phyloP scores from a whole-genome alignment of 768 basidiomycete species.

The Asterophora parasitica region DNA sequence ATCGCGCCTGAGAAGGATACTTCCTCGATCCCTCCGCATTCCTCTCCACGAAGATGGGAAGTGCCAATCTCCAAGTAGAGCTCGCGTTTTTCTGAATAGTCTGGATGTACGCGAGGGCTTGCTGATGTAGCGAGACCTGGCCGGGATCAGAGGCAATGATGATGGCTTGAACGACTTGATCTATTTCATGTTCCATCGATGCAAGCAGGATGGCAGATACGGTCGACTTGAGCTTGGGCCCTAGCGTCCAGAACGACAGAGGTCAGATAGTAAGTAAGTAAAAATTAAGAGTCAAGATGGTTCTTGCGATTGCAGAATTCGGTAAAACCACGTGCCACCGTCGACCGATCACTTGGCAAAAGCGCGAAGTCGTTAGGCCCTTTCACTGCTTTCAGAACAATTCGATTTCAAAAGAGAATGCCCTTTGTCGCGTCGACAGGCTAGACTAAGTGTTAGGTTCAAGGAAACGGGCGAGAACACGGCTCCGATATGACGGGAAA shows the following conservation, averaged over 20 bases:
- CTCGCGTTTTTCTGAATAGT: constrained; percentile 71
- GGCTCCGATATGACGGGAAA: too few species aligned
- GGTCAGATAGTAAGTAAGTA: constrained; percentile 14
- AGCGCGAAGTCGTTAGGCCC: too few species aligned
- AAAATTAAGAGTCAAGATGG: constrained; percentile 20
- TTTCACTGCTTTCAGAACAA: too few species aligned
- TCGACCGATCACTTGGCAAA: constrained; percentile 14
- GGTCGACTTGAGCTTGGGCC: constrained; percentile 2
- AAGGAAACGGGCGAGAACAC: too few species aligned
- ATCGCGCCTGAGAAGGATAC: constrained; percentile 68
- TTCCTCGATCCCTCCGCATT: constrained; percentile 58
- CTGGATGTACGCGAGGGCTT: constrained; percentile 81
- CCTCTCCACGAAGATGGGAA: constrained; percentile 66
- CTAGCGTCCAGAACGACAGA: not conserved
- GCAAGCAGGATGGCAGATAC: constrained; percentile 2
- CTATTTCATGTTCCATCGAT: constrained; percentile 70
- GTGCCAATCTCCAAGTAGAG: constrained; percentile 76
- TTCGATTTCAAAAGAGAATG: too few species aligned
- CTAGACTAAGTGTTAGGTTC: too few species aligned
- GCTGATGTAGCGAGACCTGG: constrained; percentile 68
- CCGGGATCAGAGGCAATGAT: constrained; percentile 80
- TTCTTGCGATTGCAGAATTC: constrained; percentile 16
- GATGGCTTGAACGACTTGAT: constrained; percentile 80
- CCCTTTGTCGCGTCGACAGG: too few species aligned
- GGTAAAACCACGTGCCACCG: constrained; percentile 14